Base-by-base conservation (phyloP, 208 protist genomes). In the Trypanosomatidae sp. region DNA sequence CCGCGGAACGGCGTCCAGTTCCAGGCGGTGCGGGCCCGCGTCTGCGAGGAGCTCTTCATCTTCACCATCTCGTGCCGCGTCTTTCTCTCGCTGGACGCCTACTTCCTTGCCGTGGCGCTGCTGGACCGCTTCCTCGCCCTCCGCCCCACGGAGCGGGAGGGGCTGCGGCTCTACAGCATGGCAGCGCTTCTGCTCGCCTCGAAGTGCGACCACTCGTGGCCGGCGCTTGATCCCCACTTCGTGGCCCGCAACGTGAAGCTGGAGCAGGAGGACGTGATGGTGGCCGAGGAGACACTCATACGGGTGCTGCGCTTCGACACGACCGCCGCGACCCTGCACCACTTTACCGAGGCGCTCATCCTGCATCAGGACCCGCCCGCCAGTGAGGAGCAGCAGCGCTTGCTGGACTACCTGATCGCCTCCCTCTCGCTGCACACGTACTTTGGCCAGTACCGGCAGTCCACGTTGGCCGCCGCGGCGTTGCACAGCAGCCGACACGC, bases 121-220 rank as follows among this genome's bases (percentile, higher is more conserved):
- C 66, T 94, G 0, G 92, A 97, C 75, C 86, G 86, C 66, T 98
- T 95, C 65, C 83, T 99, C 6, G 73, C 73, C 8, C 59, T 89
- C 28, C 74, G 81, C 39, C n/a, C 46, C 22, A 73, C 98, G 10
- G 52, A 76, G 43, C 81, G 91, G 1, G 83, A 82, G 22, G 56
- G 73, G 12, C 46, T 95, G 39, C 77, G 89, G 36, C 80, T 95
- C 44, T 78, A 86, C 66, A 88, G 80, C 55, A 95, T 98, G 49
- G 93, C 97, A 3, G 81, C 94, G 6, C 93, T 99, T 46, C 75
- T 99, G 43, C 83, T 99, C 19, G 98, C 99, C 22, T 94, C 96
- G 43, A 99, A 99, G 91, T 98, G 96, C 81, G 98, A 99, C 76
- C 98, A 99, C 80, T 99, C 99, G 69, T 99, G 97, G 85, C 88